Percentiles rank a stretch among this genome's conserved stretches.
Conservation (phyloP, 1,139 yeast species). For the Meyerozyma smithsonii region DNA sequence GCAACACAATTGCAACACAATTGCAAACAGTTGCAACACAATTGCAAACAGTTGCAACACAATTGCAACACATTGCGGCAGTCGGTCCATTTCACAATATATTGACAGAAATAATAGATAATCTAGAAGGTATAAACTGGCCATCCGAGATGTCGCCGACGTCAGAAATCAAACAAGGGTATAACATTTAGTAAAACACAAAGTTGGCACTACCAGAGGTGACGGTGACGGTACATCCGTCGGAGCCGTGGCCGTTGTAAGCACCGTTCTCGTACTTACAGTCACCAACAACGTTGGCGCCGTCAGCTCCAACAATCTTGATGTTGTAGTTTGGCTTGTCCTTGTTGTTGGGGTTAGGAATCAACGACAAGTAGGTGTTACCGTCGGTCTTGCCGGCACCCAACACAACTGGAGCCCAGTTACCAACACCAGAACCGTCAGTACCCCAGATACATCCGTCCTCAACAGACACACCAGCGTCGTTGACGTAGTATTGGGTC, state of each 20-base stretch:
- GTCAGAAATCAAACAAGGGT: conserved; percentile 1
- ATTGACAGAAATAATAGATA: conserved; percentile 4
- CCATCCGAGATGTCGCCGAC: no score
- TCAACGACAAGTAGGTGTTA: conserved; percentile 65
- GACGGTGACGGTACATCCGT: conserved; percentile 77
- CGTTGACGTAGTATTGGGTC: conserved; percentile 76
- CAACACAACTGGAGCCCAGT: conserved; percentile 79
- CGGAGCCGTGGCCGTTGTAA: conserved; percentile 59
- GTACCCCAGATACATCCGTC: conserved; percentile 80
- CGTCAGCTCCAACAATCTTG: conserved; percentile 58
- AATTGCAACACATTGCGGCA: not conserved
- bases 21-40: no score
- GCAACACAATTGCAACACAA: not conserved
- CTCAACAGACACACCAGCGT: conserved; percentile 70
- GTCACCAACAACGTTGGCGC: conserved; percentile 50
- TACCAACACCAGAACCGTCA: conserved; percentile 61
- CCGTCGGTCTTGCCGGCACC: conserved; percentile 70
- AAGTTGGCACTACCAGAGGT: conserved; percentile 63
- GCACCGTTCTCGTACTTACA: conserved; percentile 62
- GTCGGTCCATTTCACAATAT: no score
- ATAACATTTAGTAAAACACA: conserved; percentile 45
- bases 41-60: not conserved
- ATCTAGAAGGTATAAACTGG: conserved; percentile 3
- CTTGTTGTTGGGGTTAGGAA: conserved; percentile 76
- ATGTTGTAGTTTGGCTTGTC: conserved; percentile 61